Percentiles rank a stretch among this genome's conserved stretches.
phyloP scores from a whole-genome alignment of 1,284 basidiomycete genomes.

The Ganoderma resinaceum region DNA sequence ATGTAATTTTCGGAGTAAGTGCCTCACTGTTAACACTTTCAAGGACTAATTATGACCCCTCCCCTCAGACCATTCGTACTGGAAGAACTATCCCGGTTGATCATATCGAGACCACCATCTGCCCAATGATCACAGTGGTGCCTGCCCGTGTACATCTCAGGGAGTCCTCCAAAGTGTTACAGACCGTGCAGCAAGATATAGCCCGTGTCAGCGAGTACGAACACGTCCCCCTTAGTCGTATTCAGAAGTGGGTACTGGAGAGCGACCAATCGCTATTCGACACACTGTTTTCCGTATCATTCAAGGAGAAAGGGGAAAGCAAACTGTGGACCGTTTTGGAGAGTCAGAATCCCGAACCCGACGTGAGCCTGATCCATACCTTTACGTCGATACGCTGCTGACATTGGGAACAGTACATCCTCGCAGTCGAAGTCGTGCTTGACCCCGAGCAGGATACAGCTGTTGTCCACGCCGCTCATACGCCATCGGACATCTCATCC shows the following conservation, averaged over 20 bases:
- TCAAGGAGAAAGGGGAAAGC: constrained; percentile 39
- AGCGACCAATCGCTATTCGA: constrained; percentile 47
- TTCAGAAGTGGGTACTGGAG: constrained; percentile 55
- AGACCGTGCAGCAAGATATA: constrained; percentile 47
- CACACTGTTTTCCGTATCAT: constrained; percentile 52
- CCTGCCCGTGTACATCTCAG: constrained; percentile 48
- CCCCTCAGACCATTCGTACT: constrained; percentile 52
- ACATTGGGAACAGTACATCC: constrained; percentile 45
- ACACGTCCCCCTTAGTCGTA: constrained; percentile 50
- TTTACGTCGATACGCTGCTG: background rate
- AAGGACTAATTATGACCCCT: background rate
- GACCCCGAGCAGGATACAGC: constrained; percentile 41
- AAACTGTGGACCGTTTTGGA: constrained; percentile 39
- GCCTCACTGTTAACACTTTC: background rate
- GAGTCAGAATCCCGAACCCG: constrained; percentile 52
- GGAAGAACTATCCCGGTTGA: constrained; percentile 53
- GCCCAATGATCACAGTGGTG: constrained; percentile 52
- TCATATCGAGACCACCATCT: constrained; percentile 46
- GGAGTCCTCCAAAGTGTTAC: constrained; percentile 38
- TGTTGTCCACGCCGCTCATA: constrained; percentile 43
- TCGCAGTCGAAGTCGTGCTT: constrained; percentile 53
- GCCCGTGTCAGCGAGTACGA: constrained; percentile 49
- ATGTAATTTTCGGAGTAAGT: constrained; percentile 55
- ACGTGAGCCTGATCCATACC: constrained; percentile 43
- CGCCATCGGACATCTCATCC: constrained; percentile 35